Conservation (phyloP, 2,329 filamentous ascomycete species). For the Cytospora paraplurivora region DNA sequence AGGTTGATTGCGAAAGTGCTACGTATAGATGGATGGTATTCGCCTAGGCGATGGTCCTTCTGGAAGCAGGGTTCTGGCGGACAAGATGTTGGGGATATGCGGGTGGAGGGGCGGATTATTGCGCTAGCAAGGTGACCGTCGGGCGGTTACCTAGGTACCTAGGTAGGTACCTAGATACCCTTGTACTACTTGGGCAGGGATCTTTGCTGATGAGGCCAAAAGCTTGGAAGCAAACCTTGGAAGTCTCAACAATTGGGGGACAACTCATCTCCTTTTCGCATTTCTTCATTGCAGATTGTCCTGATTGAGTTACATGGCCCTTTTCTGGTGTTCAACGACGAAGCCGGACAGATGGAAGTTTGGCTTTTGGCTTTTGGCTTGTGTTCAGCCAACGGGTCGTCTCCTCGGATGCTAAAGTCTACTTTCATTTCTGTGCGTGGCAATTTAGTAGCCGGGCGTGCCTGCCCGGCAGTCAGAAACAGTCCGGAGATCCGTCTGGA, state of each 20-base stretch:
- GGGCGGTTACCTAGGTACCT: not conserved
- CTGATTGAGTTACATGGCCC: not conserved
- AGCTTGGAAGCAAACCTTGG: not conserved
- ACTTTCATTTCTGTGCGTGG: too few species aligned
- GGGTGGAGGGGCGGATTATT: constrained; percentile 34
- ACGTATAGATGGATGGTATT: not conserved
- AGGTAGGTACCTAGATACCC: not conserved
- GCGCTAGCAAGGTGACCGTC: constrained; percentile 4
- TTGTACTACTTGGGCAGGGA: constrained; percentile 10
- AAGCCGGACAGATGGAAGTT: not conserved
- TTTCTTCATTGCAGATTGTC: not conserved
- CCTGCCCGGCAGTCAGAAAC: constrained; percentile 7
- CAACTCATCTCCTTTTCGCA: constrained; percentile 18
- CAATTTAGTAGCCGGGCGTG: too few species aligned
- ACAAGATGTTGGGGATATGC: constrained; percentile 50
- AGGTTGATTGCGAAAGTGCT: not conserved
- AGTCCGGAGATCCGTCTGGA: constrained; percentile 24
- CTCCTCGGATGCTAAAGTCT: too few species aligned
- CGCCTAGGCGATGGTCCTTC: not conserved
- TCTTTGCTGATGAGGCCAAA: not conserved
- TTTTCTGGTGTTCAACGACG: not conserved
- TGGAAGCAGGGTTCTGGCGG: constrained; percentile 32
- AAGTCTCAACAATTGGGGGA: constrained; percentile 28
- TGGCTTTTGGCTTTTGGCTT: not conserved
- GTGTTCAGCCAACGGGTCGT: too few species aligned